phyloP scores from a whole-genome alignment of 192 early-diverging fungal species.

The Podila minutissima region DNA sequence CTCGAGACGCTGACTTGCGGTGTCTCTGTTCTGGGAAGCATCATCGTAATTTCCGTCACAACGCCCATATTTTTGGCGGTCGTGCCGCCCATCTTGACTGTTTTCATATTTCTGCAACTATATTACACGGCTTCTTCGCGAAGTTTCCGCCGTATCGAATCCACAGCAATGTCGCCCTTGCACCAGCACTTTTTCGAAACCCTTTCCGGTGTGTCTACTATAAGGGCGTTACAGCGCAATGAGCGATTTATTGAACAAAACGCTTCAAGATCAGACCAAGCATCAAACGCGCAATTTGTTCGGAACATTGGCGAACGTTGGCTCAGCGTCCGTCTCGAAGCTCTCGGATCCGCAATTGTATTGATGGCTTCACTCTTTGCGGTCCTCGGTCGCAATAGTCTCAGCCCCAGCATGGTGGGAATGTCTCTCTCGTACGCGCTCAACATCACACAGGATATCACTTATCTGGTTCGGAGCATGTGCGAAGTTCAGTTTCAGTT shows the following conservation, averaged over 20 bases:
- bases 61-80: constrained; percentile 58
- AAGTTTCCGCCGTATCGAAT: constrained; percentile 78
- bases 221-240: constrained; percentile 49
- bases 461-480: constrained; percentile 84
- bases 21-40: constrained; percentile 50
- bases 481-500: constrained; percentile 83
- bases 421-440: constrained; percentile 75
- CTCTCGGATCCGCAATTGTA: constrained; percentile 81
- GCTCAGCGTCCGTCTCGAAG: constrained; percentile 80
- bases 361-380: constrained; percentile 80
- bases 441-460: constrained; percentile 81
- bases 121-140: constrained; percentile 72
- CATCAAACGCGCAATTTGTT: constrained; percentile 23
- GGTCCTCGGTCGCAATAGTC: constrained; percentile 64
- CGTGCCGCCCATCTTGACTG: constrained; percentile 20
- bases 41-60: constrained; percentile 57
- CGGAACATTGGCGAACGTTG: constrained; percentile 72
- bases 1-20: constrained; percentile 57
- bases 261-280: constrained; percentile 14
- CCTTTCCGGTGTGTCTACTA: constrained; percentile 59
- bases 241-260: constrained; percentile 71
- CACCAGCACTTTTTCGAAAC: constrained; percentile 69
- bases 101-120: constrained; percentile 44
- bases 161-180: constrained; percentile 73
- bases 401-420: constrained; percentile 77